Conservation (phyloP, 768 basidiomycete species). For the Floccularia luteovirens region DNA sequence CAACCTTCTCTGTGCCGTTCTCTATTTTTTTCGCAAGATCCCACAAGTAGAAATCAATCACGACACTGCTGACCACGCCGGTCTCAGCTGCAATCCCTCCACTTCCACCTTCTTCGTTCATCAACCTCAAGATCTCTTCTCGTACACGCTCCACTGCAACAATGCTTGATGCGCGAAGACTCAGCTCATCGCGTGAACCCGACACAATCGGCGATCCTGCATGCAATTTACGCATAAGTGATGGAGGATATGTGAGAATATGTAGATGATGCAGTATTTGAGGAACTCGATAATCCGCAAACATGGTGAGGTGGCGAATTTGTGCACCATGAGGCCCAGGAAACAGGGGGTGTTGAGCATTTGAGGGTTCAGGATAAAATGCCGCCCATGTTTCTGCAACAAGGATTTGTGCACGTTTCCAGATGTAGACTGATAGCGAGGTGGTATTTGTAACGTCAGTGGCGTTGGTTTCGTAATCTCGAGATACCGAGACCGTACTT, state of each 20-base stretch:
- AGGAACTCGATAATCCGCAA: slow-evolving; percentile 89
- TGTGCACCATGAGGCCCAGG: slow-evolving; percentile 45
- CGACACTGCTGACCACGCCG: slow-evolving; percentile 55
- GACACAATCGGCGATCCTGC: slow-evolving; percentile 34
- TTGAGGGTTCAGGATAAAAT: slow-evolving; percentile 56
- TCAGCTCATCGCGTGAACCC: slow-evolving; percentile 67
- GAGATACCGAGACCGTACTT: slow-evolving; percentile 30
- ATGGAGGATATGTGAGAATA: slow-evolving; percentile 64
- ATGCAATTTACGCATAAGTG: slow-evolving; percentile 44
- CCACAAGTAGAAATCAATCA: slow-evolving; percentile 92
- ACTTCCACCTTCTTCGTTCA: slow-evolving; percentile 16
- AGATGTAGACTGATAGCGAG: slow-evolving; percentile 53
- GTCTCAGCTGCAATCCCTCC: slow-evolving; percentile 14
- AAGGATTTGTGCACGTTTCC: slow-evolving; percentile 90
- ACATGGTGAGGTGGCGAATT: slow-evolving; percentile 81
- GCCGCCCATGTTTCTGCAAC: slow-evolving; percentile 92
- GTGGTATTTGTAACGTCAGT: slow-evolving; percentile 1
- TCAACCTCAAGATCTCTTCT: slow-evolving; percentile 43
- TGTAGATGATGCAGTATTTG: slow-evolving; percentile 83
- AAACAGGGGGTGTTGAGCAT: slow-evolving; percentile 63
- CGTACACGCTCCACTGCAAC: slow-evolving; percentile 71
- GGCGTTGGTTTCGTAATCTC: slow-evolving; percentile 1
- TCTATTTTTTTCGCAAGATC: slow-evolving; percentile 78
- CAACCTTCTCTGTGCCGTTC: slow-evolving; percentile 46
- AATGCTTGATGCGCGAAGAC: slow-evolving; percentile 74